phyloP scores from a whole-genome alignment of 768 basidiomycete species.

The Suillus subaureus region DNA sequence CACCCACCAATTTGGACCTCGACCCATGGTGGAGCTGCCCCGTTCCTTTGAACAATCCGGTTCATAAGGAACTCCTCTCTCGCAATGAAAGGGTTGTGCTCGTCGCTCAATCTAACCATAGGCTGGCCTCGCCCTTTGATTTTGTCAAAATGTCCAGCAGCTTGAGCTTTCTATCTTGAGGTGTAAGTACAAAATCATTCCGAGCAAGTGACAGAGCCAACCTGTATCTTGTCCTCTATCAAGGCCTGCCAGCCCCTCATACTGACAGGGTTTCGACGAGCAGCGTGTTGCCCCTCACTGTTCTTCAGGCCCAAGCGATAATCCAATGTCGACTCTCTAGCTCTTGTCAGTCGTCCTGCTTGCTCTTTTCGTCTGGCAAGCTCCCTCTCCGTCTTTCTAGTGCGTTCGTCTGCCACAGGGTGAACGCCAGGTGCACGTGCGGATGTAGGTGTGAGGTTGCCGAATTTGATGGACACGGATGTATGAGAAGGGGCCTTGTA shows the following conservation, averaged over 20 bases:
- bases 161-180: conserved; percentile 55
- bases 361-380: conserved; percentile 51
- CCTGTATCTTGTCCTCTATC: conserved; percentile 83
- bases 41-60: conserved; percentile 78
- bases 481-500: conserved; percentile 64
- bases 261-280: conserved; percentile 55
- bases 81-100: conserved; percentile 66
- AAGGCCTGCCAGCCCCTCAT: conserved; percentile 77
- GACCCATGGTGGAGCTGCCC: conserved; percentile 86
- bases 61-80: conserved; percentile 86
- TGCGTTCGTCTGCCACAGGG: conserved; percentile 38
- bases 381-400: conserved; percentile 49
- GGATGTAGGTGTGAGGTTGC: conserved; percentile 40
- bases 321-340: conserved; percentile 75
- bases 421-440: conserved; percentile 15
- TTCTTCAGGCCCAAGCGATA: conserved; percentile 61
- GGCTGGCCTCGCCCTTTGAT: conserved; percentile 69
- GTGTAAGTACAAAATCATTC: conserved; percentile 1
- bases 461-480: conserved; percentile 53
- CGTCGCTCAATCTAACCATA: conserved; percentile 43
- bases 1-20: conserved; percentile 71
- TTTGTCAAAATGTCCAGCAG: conserved; percentile 70
- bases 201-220: conserved; percentile 22
- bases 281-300: conserved; percentile 10
- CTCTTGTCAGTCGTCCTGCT: conserved; percentile 59